Conservation (phyloP, 1,284 basidiomycete genomes). For the Hymenochaete sp. region DNA sequence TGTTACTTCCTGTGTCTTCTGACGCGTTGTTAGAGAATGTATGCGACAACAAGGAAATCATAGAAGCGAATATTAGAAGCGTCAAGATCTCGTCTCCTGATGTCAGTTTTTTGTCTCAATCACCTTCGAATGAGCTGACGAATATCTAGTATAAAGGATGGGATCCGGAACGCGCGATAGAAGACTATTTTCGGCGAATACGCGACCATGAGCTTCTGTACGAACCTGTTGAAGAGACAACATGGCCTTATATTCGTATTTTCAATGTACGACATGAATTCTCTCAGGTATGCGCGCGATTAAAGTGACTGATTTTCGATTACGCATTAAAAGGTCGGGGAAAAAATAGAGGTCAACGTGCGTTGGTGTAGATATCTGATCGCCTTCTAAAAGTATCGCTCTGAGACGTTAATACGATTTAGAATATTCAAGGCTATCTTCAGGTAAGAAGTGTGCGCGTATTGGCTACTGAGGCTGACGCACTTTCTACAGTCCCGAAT, state of each 20-base stretch:
- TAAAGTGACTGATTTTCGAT: too few relatives aligned
- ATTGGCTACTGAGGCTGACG: too few relatives aligned
- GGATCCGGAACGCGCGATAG: constrained; percentile 85
- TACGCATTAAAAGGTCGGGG: constrained; percentile 72
- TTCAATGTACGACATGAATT: too few relatives aligned
- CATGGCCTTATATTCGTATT: constrained; percentile 92
- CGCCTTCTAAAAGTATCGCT: background rate
- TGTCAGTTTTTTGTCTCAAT: constrained; percentile 40
- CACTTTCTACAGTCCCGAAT: constrained; percentile 63
- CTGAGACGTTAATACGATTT: constrained; percentile 10
- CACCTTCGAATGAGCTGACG: background rate
- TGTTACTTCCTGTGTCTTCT: constrained; percentile 5
- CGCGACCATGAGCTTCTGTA: constrained; percentile 82
- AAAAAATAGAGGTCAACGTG: constrained; percentile 87
- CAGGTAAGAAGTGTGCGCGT: too few relatives aligned
- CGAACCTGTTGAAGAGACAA: constrained; percentile 77
- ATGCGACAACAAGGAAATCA: constrained; percentile 86
- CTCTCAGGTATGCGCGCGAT: too few relatives aligned
- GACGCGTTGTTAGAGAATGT: constrained; percentile 52
- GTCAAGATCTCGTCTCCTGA: constrained; percentile 99
- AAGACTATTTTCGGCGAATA: constrained; percentile 90
- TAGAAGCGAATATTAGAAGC: constrained; percentile 88
- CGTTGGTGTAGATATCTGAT: constrained; percentile 23
- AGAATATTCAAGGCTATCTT: constrained; percentile 84
- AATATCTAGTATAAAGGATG: constrained; percentile 74